These are phyloP conservation scores for Coelastrella sp. DNA, from an alignment of 139 green algal genomes.

Conservation along the genomic window DNA sequence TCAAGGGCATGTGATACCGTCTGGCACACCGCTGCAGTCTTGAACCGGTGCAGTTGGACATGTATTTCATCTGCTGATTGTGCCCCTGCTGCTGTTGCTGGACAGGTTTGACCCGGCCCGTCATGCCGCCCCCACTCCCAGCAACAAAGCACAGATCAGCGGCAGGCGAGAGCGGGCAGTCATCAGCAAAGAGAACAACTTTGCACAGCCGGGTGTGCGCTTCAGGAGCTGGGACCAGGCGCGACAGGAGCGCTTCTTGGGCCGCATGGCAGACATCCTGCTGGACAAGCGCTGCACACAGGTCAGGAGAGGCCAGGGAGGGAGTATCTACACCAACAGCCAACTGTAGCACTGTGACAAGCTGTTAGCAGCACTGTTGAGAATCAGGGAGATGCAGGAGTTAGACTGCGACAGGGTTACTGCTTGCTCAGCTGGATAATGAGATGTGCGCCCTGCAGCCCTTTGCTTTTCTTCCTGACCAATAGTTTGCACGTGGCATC, in stretches of 20 bases:
- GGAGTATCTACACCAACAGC: background rate
- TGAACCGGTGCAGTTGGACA: background rate
- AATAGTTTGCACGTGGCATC: too few relatives aligned
- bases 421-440: too few relatives aligned
- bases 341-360: too few relatives aligned
- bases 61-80: background rate
- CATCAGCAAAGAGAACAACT: conserved; percentile 97
- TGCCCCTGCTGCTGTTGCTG: background rate
- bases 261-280: conserved; percentile 79
- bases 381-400: too few relatives aligned
- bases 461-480: too few relatives aligned
- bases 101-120: conserved; percentile 85
- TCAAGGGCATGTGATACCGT: too few relatives aligned
- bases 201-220: conserved; percentile 58
- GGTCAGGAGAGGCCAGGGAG: conserved; percentile 32
- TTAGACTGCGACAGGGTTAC: too few relatives aligned
- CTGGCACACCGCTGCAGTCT: too few relatives aligned
- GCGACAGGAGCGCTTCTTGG: conserved; percentile 87
- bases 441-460: too few relatives aligned
- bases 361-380: too few relatives aligned
- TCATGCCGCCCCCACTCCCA: conserved; percentile 83
- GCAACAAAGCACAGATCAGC: conserved; percentile 57
- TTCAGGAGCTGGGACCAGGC: conserved; percentile 83
- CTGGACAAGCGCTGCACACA: conserved; percentile 67
- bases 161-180: conserved; percentile 83